These are phyloP conservation scores for Ophiognomonia clavigignenti-juglandacearum DNA, from an alignment of 2,329 filamentous ascomycete species.

Conservation along the genomic window DNA sequence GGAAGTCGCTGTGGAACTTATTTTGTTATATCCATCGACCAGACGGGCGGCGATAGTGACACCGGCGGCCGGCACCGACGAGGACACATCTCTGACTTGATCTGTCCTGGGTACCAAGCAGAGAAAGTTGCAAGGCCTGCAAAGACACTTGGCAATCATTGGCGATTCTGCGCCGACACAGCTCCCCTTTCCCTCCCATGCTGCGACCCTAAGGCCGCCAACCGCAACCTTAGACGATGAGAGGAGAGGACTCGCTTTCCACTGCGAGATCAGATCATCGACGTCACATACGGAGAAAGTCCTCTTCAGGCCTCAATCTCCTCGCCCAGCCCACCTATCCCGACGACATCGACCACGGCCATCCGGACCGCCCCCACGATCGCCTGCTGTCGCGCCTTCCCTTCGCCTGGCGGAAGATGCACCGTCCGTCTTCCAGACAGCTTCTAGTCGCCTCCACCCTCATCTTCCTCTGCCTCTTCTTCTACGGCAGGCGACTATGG, in stretches of 20 bases:
- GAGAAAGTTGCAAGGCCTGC: no score
- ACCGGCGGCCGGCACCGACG: no score
- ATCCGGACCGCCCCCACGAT: background rate
- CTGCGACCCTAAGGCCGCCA: no score
- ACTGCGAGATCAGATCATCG: conserved; percentile 1
- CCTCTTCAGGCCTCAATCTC: conserved; percentile 5
- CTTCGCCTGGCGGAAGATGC: conserved; percentile 13
- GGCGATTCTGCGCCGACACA: no score
- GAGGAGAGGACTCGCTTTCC: conserved; percentile 2
- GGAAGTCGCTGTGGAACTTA: no score
- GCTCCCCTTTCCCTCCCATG: no score
- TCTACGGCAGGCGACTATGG: conserved; percentile 16
- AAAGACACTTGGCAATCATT: no score
- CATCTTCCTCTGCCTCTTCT: conserved; percentile 15
- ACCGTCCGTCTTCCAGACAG: conserved; percentile 15
- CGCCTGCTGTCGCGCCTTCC: conserved; percentile 9
- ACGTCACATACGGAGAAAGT: conserved; percentile 1
- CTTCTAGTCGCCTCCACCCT: conserved; percentile 12
- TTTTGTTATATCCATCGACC: no score
- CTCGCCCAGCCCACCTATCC: background rate
- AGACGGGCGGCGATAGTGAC: no score
- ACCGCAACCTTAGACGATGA: background rate
- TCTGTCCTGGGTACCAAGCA: no score
- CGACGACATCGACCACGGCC: background rate
- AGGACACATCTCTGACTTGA: no score